These are phyloP conservation scores for Cotoneaster glaucophyllus DNA, from an alignment of 306 rosid genomes.

Conservation along the genomic window DNA sequence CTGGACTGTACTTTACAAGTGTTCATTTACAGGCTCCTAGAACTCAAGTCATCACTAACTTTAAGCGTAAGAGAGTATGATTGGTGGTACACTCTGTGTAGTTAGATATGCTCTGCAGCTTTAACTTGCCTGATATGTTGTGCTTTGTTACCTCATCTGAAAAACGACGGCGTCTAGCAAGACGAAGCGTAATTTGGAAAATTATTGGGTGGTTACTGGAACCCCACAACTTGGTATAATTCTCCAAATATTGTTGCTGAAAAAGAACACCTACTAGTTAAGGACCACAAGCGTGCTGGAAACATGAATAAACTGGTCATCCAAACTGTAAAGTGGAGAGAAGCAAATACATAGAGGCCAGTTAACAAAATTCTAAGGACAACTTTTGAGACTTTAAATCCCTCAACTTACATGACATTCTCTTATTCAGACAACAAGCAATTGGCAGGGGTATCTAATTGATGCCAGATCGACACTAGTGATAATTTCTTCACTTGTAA, in stretches of 20 bases:
- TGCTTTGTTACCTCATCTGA: neutral
- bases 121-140: neutral
- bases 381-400: neutral
- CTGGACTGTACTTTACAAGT: slow-evolving; percentile 25
- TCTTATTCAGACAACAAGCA: neutral
- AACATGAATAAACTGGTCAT: slow-evolving; percentile 6
- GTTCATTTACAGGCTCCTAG: slow-evolving; percentile 28
- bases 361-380: neutral
- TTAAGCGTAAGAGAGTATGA: slow-evolving; percentile 27
- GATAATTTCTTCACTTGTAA: too few relatives aligned
- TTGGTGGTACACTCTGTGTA: neutral
- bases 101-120: neutral
- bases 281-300: slow-evolving; percentile 22
- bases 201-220: too few relatives aligned
- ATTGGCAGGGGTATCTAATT: neutral
- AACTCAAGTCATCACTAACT: slow-evolving; percentile 25
- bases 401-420: neutral
- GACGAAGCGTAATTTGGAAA: neutral
- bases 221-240: too few relatives aligned
- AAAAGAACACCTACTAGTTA: neutral
- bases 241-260: neutral
- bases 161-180: neutral
- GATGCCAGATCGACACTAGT: too few relatives aligned
- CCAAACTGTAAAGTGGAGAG: neutral
- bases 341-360: neutral